phyloP scores from a whole-genome alignment of 2,329 filamentous ascomycete species.

The Leptographium wingfieldii region DNA sequence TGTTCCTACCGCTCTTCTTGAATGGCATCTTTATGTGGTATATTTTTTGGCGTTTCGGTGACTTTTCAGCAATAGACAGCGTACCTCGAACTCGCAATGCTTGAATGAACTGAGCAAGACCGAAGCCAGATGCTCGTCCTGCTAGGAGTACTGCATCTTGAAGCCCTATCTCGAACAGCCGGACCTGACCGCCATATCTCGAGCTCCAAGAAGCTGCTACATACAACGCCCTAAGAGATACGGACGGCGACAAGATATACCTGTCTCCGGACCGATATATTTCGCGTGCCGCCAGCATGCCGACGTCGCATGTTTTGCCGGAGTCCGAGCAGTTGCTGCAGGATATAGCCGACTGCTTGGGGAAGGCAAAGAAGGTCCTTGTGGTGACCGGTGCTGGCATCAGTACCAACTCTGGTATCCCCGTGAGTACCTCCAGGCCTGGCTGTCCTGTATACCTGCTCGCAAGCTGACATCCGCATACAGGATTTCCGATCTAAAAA shows the following conservation, averaged over 20 bases:
- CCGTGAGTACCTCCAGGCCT: slow-evolving; percentile 33
- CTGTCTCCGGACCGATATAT: neutral
- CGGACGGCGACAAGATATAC: neutral
- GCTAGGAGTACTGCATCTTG: neutral
- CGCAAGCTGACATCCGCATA: neutral
- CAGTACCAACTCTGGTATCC: slow-evolving; percentile 64
- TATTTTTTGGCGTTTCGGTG: neutral
- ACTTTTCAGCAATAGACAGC: neutral
- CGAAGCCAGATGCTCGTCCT: neutral
- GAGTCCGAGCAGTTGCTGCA: slow-evolving; percentile 43
- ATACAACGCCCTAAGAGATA: neutral
- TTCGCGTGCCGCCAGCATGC: slow-evolving; percentile 31
- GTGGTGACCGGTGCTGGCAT: slow-evolving; percentile 63
- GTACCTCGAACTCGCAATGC: neutral
- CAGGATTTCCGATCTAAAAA: slow-evolving; percentile 63
- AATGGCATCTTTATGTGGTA: neutral
- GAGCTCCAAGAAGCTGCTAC: neutral
- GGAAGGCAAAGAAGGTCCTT: slow-evolving; percentile 55
- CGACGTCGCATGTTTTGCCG: slow-evolving; percentile 42
- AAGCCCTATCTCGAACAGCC: neutral
- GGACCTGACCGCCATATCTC: neutral
- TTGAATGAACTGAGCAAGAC: neutral
- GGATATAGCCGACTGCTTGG: slow-evolving; percentile 49
- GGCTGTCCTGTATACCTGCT: no score
- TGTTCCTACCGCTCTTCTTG: neutral